Evolutionary conservation across 352 stramenopile species (phyloP).

Genomic region (Sclerospora graminicola): DNA sequence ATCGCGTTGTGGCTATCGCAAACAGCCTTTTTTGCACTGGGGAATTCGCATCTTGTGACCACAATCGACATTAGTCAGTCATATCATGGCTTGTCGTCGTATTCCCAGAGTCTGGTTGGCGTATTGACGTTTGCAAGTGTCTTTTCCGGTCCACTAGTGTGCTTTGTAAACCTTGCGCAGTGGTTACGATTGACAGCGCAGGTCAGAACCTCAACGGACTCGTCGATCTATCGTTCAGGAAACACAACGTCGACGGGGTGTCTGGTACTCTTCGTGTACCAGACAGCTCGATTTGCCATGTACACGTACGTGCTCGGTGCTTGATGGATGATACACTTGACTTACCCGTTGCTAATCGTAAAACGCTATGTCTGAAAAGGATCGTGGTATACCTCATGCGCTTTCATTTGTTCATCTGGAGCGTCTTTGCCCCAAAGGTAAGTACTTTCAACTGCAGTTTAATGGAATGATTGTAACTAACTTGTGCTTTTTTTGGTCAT

Average conservation of each 20-base stretch:
- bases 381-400: constrained; percentile 82
- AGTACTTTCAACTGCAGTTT: not conserved
- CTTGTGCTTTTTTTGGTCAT: constrained; percentile 4
- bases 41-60: constrained; percentile 84
- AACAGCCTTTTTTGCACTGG: constrained; percentile 71
- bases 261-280: constrained; percentile 37
- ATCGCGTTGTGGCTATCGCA: constrained; percentile 45
- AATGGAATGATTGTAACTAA: not conserved
- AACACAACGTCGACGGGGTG: constrained; percentile 7
- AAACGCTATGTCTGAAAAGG: constrained; percentile 14
- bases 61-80: constrained; percentile 86
- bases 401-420: constrained; percentile 88
- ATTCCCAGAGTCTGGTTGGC: constrained; percentile 78
- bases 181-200: constrained; percentile 18
- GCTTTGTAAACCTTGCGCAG: constrained; percentile 34
- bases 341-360: constrained; percentile 3
- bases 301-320: constrained; percentile 37
- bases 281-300: constrained; percentile 47
- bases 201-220: not conserved
- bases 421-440: constrained; percentile 85
- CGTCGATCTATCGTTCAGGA: not conserved
- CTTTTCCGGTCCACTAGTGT: constrained; percentile 64
- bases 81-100: constrained; percentile 67
- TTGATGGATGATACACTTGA: not conserved
- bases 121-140: constrained; percentile 63